Evolutionary conservation across 257 asterid genomes (phyloP).

Genomic region (Solanum tacnaense): DNA sequence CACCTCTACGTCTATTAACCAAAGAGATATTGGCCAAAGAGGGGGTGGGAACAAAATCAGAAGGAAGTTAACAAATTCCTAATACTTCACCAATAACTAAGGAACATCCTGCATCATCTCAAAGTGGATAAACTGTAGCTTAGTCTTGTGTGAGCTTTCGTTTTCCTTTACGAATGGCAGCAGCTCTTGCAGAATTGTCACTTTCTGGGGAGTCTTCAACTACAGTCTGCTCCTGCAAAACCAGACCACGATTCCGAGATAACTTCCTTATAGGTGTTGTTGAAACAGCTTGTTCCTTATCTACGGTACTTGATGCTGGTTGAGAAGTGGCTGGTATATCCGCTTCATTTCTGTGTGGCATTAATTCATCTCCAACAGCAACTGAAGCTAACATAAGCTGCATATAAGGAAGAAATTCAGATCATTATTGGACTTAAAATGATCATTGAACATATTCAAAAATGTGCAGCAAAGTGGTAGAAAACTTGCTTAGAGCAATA

Average conservation of each 20-base stretch:
- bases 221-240: constrained; percentile 67
- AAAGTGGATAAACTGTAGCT: background rate
- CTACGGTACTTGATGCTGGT: constrained; percentile 18
- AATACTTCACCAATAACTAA: background rate
- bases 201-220: constrained; percentile 84
- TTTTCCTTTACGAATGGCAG: constrained; percentile 59
- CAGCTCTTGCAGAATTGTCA: constrained; percentile 25
- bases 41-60: background rate
- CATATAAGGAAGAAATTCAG: constrained; percentile 1
- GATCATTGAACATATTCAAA: background rate
- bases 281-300: constrained; percentile 23
- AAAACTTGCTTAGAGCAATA: background rate
- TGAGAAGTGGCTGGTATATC: constrained; percentile 4
- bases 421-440: background rate
- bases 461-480: background rate
- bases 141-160: constrained; percentile 24
- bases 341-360: constrained; percentile 62
- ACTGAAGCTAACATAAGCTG: constrained; percentile 72
- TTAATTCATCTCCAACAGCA: constrained; percentile 65
- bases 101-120: background rate
- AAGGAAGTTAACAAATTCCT: background rate
- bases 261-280: constrained; percentile 86
- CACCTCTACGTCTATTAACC: background rate
- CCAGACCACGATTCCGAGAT: constrained; percentile 78
- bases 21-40: background rate